Conservation (phyloP, 768 basidiomycete genomes). For the Tremella fuciformis region DNA sequence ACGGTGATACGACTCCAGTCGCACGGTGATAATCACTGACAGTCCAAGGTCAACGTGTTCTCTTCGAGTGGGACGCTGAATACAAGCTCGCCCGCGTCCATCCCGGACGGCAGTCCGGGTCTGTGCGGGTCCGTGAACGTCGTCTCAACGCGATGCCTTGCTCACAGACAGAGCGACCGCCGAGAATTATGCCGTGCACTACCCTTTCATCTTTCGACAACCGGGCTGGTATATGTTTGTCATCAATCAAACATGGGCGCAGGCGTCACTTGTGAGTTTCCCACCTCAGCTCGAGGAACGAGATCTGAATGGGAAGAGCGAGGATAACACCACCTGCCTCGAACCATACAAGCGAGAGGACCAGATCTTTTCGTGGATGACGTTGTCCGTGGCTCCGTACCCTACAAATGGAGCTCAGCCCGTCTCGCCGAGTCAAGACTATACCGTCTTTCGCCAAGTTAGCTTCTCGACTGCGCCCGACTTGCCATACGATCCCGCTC, state of each 20-base stretch:
- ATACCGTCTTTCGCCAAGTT: slow-evolving; percentile 39
- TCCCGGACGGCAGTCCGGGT: slow-evolving; percentile 33
- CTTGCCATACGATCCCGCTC: slow-evolving; percentile 39
- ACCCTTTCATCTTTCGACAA: slow-evolving; percentile 39
- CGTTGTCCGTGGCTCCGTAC: slow-evolving; percentile 36
- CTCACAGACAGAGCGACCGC: slow-evolving; percentile 24
- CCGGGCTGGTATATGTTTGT: slow-evolving; percentile 50
- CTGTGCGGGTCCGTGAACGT: slow-evolving; percentile 37
- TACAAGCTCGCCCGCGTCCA: slow-evolving; percentile 12
- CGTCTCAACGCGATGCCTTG: slow-evolving; percentile 2
- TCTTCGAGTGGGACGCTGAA: slow-evolving; percentile 28
- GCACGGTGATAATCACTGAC: too few species aligned
- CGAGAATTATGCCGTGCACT: slow-evolving; percentile 28
- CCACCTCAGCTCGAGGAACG: neutral
- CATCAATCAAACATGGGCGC: slow-evolving; percentile 47
- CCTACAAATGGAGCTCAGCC: slow-evolving; percentile 26
- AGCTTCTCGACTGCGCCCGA: slow-evolving; percentile 25
- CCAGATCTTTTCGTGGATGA: slow-evolving; percentile 45
- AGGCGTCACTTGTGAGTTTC: slow-evolving; percentile 45
- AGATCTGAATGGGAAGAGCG: neutral
- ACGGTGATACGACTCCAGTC: too few species aligned
- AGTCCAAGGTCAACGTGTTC: slow-evolving; percentile 42
- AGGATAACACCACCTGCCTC: slow-evolving; percentile 14
- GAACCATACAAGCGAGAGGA: slow-evolving; percentile 22
- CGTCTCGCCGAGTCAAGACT: slow-evolving; percentile 25